phyloP scores from a whole-genome alignment of 176 grass and related monocot species.

The Urochloa ruziziensis region DNA sequence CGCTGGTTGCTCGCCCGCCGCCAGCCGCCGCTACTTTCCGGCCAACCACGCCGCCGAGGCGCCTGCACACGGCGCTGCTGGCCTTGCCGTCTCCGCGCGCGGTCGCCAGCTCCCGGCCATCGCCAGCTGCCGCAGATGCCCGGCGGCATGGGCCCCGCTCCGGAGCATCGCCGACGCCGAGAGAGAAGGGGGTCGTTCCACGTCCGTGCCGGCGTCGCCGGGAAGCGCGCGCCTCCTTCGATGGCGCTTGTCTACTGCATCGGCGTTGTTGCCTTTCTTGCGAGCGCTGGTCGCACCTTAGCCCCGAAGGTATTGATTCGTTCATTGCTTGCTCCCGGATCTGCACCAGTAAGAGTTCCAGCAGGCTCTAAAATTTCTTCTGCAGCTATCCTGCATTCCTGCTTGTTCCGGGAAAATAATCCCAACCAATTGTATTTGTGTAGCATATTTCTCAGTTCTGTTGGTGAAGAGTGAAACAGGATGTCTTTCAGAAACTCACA shows the following conservation, averaged over 20 bases:
- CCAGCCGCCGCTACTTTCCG: neutral
- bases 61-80: neutral
- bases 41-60: neutral
- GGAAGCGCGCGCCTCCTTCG: neutral
- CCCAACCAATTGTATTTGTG: neutral
- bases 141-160: neutral
- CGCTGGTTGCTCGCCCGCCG: neutral
- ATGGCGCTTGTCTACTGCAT: conserved; percentile 2
- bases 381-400: too few species aligned
- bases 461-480: neutral
- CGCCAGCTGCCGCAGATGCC: neutral
- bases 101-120: neutral
- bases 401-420: neutral
- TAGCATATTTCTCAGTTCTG: neutral
- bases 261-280: neutral
- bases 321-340: neutral
- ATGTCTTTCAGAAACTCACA: neutral
- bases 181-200: neutral
- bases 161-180: conserved; percentile 14
- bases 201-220: neutral
- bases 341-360: neutral
- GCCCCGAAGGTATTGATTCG: conserved; percentile 19
- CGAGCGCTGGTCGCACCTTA: neutral
- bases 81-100: neutral
- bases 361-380: neutral